These are phyloP conservation scores for Takakia lepidozioides DNA, from an alignment of 225 moss, liverwort and hornwort genomes.

Conservation along the genomic window DNA sequence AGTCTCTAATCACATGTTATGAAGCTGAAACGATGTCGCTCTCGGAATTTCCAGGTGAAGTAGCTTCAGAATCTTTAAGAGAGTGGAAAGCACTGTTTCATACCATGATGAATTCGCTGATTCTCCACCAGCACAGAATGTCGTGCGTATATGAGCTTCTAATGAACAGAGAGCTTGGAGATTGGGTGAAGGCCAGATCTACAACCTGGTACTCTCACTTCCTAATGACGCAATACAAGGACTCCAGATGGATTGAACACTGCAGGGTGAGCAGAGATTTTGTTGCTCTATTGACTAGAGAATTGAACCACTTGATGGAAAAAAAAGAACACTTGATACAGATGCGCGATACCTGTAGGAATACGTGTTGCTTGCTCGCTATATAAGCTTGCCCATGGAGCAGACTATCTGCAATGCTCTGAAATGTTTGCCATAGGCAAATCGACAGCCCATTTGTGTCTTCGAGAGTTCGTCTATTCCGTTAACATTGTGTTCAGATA, in stretches of 20 bases:
- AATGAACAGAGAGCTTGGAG: background rate
- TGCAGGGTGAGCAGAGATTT: background rate
- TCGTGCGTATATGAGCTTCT: background rate
- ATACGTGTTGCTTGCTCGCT: background rate
- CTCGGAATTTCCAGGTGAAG: no score
- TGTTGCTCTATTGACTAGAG: background rate
- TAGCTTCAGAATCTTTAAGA: no score
- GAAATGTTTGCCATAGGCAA: background rate
- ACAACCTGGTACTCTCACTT: background rate
- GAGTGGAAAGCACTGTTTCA: no score
- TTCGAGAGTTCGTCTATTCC: background rate
- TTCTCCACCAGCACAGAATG: no score
- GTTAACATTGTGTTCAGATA: background rate
- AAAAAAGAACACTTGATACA: background rate
- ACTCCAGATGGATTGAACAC: background rate
- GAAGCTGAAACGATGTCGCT: no score
- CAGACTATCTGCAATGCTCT: background rate
- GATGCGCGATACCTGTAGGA: background rate
- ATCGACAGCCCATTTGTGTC: background rate
- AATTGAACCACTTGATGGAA: background rate
- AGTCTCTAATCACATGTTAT: no score
- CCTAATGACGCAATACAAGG: background rate
- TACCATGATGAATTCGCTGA: no score
- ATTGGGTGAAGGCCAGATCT: background rate
- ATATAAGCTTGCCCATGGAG: background rate